Evolutionary conservation across 2,329 filamentous ascomycete genomes (phyloP).

Genomic region (Epichloe elymi): DNA sequence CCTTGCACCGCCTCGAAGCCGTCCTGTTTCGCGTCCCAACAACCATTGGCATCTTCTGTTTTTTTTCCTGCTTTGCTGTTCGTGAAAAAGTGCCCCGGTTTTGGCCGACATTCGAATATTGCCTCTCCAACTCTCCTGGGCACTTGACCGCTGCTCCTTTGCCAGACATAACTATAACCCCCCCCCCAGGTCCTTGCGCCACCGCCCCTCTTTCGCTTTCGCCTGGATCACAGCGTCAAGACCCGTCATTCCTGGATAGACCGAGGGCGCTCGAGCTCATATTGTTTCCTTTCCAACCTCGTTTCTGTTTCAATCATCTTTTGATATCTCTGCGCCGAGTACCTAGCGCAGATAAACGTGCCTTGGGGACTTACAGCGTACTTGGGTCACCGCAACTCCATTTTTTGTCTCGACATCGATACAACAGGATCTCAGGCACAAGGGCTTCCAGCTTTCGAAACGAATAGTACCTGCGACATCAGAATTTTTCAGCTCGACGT

Average conservation of each 20-base stretch:
- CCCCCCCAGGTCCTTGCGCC: conserved; percentile 5
- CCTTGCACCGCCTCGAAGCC: neutral
- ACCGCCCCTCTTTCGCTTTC: conserved; percentile 2
- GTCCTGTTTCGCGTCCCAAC: neutral
- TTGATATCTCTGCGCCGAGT: neutral
- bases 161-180: neutral
- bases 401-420: neutral
- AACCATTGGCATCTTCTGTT: neutral
- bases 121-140: neutral
- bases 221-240: conserved; percentile 1
- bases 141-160: conserved; percentile 4
- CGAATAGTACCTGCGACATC: neutral
- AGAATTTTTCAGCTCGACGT: neutral
- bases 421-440: neutral
- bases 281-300: neutral
- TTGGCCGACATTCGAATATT: neutral
- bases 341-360: neutral
- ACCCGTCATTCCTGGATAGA: neutral
- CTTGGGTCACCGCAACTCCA: neutral
- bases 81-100: neutral
- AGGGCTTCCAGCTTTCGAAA: neutral
- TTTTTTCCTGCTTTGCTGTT: neutral
- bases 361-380: neutral
- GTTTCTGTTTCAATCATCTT: neutral
- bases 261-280: neutral